Percentiles rank a stretch among this genome's conserved stretches.
phyloP scores from a whole-genome alignment of 805 yeast genomes.

The Lachancea sp. region DNA sequence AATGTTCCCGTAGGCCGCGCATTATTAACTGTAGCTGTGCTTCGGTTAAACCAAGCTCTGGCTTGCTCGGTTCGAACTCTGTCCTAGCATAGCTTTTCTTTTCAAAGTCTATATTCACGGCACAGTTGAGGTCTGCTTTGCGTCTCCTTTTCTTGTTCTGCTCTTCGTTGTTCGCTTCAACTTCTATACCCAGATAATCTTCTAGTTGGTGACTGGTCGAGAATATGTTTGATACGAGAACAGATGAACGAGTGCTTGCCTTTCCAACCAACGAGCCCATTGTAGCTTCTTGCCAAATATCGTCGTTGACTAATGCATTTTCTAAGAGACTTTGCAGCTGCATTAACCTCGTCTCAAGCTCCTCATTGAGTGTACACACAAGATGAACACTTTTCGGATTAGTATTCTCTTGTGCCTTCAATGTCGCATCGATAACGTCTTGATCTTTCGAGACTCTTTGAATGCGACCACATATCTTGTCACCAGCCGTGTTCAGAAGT shows the following conservation, averaged over 20 bases:
- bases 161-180: neutral
- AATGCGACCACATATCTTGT: neutral
- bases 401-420: neutral
- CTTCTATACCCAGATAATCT: neutral
- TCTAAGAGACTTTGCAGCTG: neutral
- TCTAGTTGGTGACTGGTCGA: neutral
- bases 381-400: neutral
- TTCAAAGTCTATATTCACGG: neutral
- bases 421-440: neutral
- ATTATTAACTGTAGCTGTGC: conserved; percentile 1
- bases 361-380: neutral
- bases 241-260: neutral
- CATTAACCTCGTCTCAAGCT: neutral
- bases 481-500: neutral
- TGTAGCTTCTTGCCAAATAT: neutral
- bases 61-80: neutral
- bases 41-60: neutral
- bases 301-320: neutral
- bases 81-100: neutral
- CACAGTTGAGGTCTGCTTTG: neutral
- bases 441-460: neutral
- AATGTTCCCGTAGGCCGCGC: neutral
- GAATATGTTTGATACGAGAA: conserved; percentile 2
- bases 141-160: conserved; percentile 2
- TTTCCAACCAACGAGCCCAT: too few relatives aligned